A percentile compares a stretch with the other conserved stretches of the same genome.
Conservation (phyloP, 768 basidiomycete species). For the Suillus brevipes region DNA sequence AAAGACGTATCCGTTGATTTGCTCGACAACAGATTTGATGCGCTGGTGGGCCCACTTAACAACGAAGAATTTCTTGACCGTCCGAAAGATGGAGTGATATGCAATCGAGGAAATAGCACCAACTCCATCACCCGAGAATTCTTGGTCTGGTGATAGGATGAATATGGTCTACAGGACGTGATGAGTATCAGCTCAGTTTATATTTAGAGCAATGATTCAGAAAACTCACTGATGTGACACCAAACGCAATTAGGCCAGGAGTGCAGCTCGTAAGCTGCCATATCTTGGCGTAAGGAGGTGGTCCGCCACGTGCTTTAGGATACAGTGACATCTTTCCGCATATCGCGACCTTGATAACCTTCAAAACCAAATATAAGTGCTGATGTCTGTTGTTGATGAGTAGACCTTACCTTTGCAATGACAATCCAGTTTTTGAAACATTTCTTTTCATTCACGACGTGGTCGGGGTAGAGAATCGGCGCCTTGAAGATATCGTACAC, state of each 20-base stretch:
- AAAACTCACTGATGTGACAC: neutral
- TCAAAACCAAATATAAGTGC: neutral
- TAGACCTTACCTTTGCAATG: too few relatives aligned
- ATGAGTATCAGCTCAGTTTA: neutral
- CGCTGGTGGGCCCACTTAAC: neutral
- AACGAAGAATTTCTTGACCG: conserved; percentile 1
- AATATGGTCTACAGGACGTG: neutral
- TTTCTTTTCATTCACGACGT: too few relatives aligned
- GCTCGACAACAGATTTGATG: neutral
- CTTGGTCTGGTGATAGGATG: neutral
- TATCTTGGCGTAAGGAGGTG: neutral
- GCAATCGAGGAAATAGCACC: conserved; percentile 4
- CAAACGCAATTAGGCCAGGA: conserved; percentile 3
- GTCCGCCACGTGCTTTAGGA: neutral
- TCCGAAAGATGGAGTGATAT: neutral
- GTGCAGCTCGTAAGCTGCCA: conserved; percentile 1
- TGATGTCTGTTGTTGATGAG: too few relatives aligned
- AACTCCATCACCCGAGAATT: neutral
- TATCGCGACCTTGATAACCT: conserved; percentile 8
- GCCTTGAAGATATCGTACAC: too few relatives aligned
- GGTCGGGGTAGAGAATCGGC: too few relatives aligned
- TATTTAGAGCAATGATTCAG: too few relatives aligned
- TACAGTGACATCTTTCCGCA: conserved; percentile 1
- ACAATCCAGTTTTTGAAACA: too few relatives aligned
- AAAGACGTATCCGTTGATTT: conserved; percentile 5